A percentile compares a stretch with the other conserved stretches of the same genome.
Evolutionary conservation across 805 yeast species (phyloP).

Genomic region (Zygosaccharomyces lentus): DNA sequence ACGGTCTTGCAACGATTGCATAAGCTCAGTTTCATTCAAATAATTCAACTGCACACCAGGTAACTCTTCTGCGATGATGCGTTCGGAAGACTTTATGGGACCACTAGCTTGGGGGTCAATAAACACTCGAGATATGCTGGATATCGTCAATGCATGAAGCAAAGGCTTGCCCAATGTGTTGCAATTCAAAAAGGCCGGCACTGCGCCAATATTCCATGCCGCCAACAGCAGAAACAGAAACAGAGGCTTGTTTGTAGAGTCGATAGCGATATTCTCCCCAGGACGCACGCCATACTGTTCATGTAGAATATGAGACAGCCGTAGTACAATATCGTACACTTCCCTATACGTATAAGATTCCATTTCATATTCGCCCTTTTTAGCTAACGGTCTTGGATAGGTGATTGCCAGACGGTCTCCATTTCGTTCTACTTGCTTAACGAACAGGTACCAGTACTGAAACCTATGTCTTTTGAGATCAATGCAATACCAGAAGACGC

Average conservation of each 20-base stretch:
- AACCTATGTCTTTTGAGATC: constrained; percentile 32
- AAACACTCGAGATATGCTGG: constrained; percentile 60
- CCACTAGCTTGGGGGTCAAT: constrained; percentile 67
- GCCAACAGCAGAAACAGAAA: constrained; percentile 79
- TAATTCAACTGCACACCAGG: constrained; percentile 45
- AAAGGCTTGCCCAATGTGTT: constrained; percentile 70
- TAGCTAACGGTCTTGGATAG: constrained; percentile 44
- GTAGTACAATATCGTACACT: constrained; percentile 58
- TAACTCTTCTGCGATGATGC: constrained; percentile 35
- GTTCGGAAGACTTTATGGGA: constrained; percentile 49
- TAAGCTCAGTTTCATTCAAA: constrained; percentile 48
- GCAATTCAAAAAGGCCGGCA: constrained; percentile 82
- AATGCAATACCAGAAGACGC: constrained; percentile 40
- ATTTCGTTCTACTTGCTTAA: constrained; percentile 44
- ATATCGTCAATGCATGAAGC: constrained; percentile 71
- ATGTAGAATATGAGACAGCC: constrained; percentile 61
- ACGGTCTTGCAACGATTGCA: constrained; percentile 38
- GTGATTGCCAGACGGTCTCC: constrained; percentile 57
- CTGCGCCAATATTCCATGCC: constrained; percentile 86
- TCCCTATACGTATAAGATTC: constrained; percentile 67
- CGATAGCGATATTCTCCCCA: constrained; percentile 68
- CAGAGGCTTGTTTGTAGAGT: constrained; percentile 78
- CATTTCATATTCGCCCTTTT: constrained; percentile 54
- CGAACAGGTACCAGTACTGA: constrained; percentile 70
- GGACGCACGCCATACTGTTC: constrained; percentile 59